Evolutionary conservation across 441 rosid genomes (phyloP).

Genomic region (Erodium texanum): DNA sequence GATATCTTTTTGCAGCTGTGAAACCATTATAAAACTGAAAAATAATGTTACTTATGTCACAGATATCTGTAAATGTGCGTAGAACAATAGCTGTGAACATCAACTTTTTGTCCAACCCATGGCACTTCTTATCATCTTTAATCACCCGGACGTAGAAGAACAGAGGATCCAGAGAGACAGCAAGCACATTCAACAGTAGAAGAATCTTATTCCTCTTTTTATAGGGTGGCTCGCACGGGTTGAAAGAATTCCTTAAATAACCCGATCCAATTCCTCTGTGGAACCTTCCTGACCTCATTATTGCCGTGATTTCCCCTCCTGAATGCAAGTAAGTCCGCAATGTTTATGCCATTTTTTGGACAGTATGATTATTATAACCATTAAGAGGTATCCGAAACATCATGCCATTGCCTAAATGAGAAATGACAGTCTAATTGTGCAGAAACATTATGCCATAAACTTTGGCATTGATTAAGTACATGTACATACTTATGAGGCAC

Average conservation of each 20-base stretch:
- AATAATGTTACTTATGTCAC: conserved; percentile 53
- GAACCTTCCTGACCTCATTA: conserved; percentile 36
- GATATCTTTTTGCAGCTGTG: conserved; percentile 39
- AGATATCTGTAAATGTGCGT: conserved; percentile 55
- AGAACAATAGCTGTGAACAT: conserved; percentile 49
- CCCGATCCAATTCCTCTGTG: conserved; percentile 24
- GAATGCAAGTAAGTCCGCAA: too few species aligned
- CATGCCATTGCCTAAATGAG: too few species aligned
- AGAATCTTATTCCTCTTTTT: conserved; percentile 65
- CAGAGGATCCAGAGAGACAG: conserved; percentile 61
- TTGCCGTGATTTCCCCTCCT: too few species aligned
- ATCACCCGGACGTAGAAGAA: conserved; percentile 57
- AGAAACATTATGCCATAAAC: too few species aligned
- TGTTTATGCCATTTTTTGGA: too few species aligned
- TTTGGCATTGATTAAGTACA: too few species aligned
- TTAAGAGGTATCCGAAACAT: too few species aligned
- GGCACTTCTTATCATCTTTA: conserved; percentile 35
- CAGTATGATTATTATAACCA: too few species aligned
- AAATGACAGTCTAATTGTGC: too few species aligned
- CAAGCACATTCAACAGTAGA: conserved; percentile 48
- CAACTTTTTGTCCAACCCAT: conserved; percentile 44
- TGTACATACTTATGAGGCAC: too few species aligned
- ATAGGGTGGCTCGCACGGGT: conserved; percentile 49
- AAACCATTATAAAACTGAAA: conserved; percentile 58
- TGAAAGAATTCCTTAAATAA: conserved; percentile 9